Conservation (phyloP, 306 rosid genomes). For the Canavalia ensiformis region DNA sequence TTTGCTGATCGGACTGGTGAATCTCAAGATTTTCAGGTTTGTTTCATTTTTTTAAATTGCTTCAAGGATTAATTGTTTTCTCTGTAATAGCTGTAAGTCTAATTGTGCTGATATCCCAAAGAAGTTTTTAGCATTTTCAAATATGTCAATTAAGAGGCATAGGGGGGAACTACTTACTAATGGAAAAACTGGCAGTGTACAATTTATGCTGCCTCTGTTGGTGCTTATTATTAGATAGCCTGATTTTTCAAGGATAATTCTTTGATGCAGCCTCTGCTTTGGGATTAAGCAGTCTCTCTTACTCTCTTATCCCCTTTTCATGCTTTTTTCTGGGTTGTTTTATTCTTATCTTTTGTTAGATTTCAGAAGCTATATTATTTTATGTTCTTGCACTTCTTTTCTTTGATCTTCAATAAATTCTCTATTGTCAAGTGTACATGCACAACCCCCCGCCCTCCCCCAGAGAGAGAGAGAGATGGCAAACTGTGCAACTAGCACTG, state of each 20-base stretch:
- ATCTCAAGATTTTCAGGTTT: conserved; percentile 96
- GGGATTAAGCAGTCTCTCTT: neutral
- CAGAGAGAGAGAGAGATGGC: neutral
- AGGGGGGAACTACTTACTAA: neutral
- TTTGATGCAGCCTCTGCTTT: conserved; percentile 24
- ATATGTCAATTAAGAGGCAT: conserved; percentile 23
- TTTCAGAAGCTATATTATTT: neutral
- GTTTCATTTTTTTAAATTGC: conserved; percentile 27
- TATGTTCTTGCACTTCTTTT: neutral
- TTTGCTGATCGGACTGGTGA: conserved; percentile 63
- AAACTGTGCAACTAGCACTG: neutral
- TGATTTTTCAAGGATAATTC: conserved; percentile 25
- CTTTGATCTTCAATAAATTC: neutral
- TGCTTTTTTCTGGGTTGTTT: neutral
- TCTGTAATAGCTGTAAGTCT: neutral
- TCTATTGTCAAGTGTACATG: neutral
- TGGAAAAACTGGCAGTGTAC: neutral
- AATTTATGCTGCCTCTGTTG: conserved; percentile 28
- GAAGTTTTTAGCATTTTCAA: conserved; percentile 33
- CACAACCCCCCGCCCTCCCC: neutral
- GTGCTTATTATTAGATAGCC: conserved; percentile 35
- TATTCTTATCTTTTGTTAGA: neutral
- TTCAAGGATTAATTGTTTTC: conserved; percentile 23
- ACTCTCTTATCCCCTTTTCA: conserved; percentile 24
- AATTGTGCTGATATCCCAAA: conserved; percentile 39